A percentile compares a stretch with the other conserved stretches of the same genome.
Conservation (phyloP, 495 filamentous ascomycete genomes). For the Lasiosphaeriaceae sp. region DNA sequence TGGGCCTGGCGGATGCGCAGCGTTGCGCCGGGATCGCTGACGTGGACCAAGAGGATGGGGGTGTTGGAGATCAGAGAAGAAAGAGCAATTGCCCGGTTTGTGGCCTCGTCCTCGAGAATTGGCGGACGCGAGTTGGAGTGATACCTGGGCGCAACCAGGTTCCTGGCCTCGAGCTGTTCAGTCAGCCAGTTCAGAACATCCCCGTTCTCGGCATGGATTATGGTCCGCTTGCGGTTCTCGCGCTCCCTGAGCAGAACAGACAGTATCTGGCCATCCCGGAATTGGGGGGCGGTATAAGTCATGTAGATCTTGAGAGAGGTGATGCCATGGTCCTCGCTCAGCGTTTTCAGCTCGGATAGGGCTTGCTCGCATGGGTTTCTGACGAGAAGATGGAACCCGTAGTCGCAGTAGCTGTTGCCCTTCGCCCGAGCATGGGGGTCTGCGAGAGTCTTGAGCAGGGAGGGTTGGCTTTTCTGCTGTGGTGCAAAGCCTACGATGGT, state of each 20-base stretch:
- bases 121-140: constrained; percentile 52
- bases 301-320: constrained; percentile 60
- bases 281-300: constrained; percentile 56
- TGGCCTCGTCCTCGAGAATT: constrained; percentile 55
- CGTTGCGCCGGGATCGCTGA: constrained; percentile 49
- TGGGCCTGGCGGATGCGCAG: constrained; percentile 54
- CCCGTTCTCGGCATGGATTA: constrained; percentile 61
- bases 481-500: constrained; percentile 58
- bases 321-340: constrained; percentile 45
- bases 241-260: constrained; percentile 51
- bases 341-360: constrained; percentile 41
- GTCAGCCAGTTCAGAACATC: constrained; percentile 52
- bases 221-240: constrained; percentile 47
- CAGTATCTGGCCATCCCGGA: constrained; percentile 54
- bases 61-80: constrained; percentile 53
- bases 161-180: constrained; percentile 39
- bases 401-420: constrained; percentile 54
- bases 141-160: constrained; percentile 49
- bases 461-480: constrained; percentile 48
- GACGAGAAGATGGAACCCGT: constrained; percentile 58
- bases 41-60: constrained; percentile 53
- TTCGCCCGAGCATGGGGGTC: constrained; percentile 45
- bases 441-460: constrained; percentile 43
- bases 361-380: constrained; percentile 45
- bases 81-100: constrained; percentile 55